These are phyloP conservation scores for Imleria badia DNA, from an alignment of 768 basidiomycete genomes.

Conservation along the genomic window DNA sequence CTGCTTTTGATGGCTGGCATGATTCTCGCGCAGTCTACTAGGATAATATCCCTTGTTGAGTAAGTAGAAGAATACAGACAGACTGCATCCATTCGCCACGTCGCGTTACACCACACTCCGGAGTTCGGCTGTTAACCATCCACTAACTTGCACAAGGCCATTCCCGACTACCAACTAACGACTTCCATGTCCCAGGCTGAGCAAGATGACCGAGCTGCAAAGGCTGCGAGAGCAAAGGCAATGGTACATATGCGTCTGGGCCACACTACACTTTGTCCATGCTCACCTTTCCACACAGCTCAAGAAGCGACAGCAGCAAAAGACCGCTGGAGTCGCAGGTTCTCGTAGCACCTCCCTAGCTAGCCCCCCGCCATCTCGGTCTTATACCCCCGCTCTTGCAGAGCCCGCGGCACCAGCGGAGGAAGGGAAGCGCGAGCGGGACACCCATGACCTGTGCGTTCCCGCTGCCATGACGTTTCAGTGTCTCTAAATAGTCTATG, in stretches of 20 bases:
- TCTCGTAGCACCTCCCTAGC: slow-evolving; percentile 33
- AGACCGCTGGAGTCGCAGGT: slow-evolving; percentile 41
- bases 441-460: slow-evolving; percentile 67
- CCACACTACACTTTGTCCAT: background rate
- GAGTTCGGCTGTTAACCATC: slow-evolving; percentile 1
- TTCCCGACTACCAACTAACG: slow-evolving; percentile 2
- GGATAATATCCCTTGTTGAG: background rate
- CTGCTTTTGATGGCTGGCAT: background rate
- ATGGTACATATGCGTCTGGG: slow-evolving; percentile 49
- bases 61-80: background rate
- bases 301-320: slow-evolving; percentile 80
- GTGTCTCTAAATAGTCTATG: slow-evolving; percentile 5
- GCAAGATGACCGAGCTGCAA: slow-evolving; percentile 67
- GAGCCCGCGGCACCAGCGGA: slow-evolving; percentile 36
- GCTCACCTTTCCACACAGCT: slow-evolving; percentile 44
- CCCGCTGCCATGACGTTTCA: background rate
- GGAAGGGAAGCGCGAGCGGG: slow-evolving; percentile 44
- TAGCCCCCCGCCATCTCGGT: slow-evolving; percentile 47
- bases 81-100: slow-evolving; percentile 1
- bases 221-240: slow-evolving; percentile 81
- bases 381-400: slow-evolving; percentile 52
- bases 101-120: background rate
- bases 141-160: slow-evolving; percentile 2
- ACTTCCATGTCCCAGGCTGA: slow-evolving; percentile 46
- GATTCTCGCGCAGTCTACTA: background rate